These are phyloP conservation scores for Zymoseptoria crescenta DNA, from an alignment of 2,329 filamentous ascomycete genomes.

Conservation along the genomic window DNA sequence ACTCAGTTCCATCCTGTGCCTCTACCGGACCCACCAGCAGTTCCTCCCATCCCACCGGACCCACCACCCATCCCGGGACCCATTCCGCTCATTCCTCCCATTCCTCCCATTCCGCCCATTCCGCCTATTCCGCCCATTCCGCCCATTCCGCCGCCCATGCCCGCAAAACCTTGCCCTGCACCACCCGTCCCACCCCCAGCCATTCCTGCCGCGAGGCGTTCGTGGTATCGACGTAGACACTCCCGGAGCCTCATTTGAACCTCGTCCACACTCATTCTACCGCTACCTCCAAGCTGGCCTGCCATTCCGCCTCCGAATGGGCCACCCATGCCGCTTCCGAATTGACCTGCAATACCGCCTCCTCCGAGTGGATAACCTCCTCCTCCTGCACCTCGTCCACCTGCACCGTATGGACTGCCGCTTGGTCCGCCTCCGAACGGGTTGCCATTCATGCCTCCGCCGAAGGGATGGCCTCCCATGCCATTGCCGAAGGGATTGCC, in stretches of 20 bases:
- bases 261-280: too few species aligned
- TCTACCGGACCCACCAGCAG: not conserved
- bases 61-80: not conserved
- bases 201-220: too few species aligned
- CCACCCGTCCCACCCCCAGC: too few species aligned
- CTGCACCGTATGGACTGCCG: too few species aligned
- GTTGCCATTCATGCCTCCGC: not conserved
- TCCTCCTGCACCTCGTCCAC: too few species aligned
- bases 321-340: not conserved
- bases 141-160: not conserved
- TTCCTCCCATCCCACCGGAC: not conserved
- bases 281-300: not conserved
- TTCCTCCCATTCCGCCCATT: not conserved
- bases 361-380: not conserved
- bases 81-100: not conserved
- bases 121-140: too few species aligned
- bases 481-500: not conserved
- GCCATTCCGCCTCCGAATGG: too few species aligned
- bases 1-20: not conserved
- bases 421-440: too few species aligned
- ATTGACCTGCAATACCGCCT: not conserved
- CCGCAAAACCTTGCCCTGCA: not conserved
- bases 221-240: too few species aligned
- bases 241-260: too few species aligned
- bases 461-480: not conserved